Base-by-base conservation (phyloP, 1,139 yeast species). In the Diutina catenulata region DNA sequence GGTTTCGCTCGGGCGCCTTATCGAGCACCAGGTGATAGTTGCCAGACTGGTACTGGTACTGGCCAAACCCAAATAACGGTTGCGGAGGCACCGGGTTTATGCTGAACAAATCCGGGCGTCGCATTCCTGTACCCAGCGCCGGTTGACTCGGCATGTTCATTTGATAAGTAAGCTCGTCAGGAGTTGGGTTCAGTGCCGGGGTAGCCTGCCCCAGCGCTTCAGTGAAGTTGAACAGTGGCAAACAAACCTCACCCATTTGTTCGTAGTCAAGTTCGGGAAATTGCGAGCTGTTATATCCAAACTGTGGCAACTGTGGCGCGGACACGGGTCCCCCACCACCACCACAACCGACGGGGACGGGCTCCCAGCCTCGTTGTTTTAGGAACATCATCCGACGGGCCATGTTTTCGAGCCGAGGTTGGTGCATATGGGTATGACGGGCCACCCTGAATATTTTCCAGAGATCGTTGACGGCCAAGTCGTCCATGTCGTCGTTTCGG, bases 171-270 rank as follows among this genome's bases (percentile, higher is more conserved):
- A n/a, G n/a, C n/a, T n/a, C n/a, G n/a, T n/a, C n/a, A n/a, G n/a
- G n/a, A n/a, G n/a, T n/a, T n/a, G n/a, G n/a, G n/a, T n/a, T n/a
- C n/a, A n/a, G n/a, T n/a, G n/a, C n/a, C n/a, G n/a, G n/a, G n/a
- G n/a, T n/a, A n/a, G n/a, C n/a, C n/a, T n/a, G n/a, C n/a, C n/a
- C n/a, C n/a, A n/a, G n/a, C n/a, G n/a, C n/a, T n/a, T 31, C 35
- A 21, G 20, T 21, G 21, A 31, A 31, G 16, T 24, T 21, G 18
- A 31, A 31, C 25, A 21, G 35, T 8, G 35, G 35, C 18, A 31
- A 31, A 15, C 35, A 31, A 13, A 31, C 35, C 21, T 31, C 35
- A 21, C 35, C 35, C 35, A 31, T 31, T 21, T 31, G 35, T 14
- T 31, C 24, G 35, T n/a, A 21, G 25, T 31, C 35, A 10, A 14